phyloP scores from a whole-genome alignment of 2,329 filamentous ascomycete species.

The Penicillium sp. region DNA sequence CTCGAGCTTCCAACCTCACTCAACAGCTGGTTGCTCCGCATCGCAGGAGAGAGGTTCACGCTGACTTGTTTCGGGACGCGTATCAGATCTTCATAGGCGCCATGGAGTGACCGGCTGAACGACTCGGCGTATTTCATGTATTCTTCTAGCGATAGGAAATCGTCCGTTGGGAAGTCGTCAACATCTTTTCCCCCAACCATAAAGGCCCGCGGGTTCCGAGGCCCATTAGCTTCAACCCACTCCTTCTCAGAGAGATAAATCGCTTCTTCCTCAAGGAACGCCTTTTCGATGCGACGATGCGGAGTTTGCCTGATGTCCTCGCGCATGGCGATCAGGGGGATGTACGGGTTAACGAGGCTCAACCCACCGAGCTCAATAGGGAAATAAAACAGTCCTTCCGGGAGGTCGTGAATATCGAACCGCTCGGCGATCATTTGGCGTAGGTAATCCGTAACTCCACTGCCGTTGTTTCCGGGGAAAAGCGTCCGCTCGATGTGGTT shows the following conservation, averaged over 20 bases:
- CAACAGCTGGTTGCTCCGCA: conserved; percentile 32
- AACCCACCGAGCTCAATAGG: conserved; percentile 58
- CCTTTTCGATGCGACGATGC: conserved; percentile 37
- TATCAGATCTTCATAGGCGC: conserved; percentile 40
- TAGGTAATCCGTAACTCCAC: conserved; percentile 61
- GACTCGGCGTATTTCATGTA: conserved; percentile 42
- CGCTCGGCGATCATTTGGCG: conserved; percentile 57
- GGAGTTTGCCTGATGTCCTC: conserved; percentile 47
- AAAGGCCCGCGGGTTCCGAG: not conserved
- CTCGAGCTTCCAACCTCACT: conserved; percentile 8
- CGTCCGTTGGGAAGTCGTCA: not conserved
- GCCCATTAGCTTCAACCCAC: conserved; percentile 35
- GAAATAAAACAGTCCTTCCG: conserved; percentile 59
- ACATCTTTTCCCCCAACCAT: conserved; percentile 16
- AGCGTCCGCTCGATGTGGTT: conserved; percentile 57
- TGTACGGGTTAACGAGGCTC: conserved; percentile 56
- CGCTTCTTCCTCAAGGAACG: conserved; percentile 54
- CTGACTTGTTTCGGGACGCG: conserved; percentile 37
- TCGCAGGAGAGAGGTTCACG: conserved; percentile 34
- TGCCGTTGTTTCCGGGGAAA: conserved; percentile 48
- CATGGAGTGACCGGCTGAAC: conserved; percentile 33
- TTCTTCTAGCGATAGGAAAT: conserved; percentile 48
- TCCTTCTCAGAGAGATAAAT: conserved; percentile 55
- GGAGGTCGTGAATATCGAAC: conserved; percentile 55
- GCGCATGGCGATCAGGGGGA: conserved; percentile 54